A percentile compares a stretch with the other conserved stretches of the same genome.
These are phyloP conservation scores for Suillus paluster DNA, from an alignment of 768 basidiomycete genomes.

Conservation along the genomic window DNA sequence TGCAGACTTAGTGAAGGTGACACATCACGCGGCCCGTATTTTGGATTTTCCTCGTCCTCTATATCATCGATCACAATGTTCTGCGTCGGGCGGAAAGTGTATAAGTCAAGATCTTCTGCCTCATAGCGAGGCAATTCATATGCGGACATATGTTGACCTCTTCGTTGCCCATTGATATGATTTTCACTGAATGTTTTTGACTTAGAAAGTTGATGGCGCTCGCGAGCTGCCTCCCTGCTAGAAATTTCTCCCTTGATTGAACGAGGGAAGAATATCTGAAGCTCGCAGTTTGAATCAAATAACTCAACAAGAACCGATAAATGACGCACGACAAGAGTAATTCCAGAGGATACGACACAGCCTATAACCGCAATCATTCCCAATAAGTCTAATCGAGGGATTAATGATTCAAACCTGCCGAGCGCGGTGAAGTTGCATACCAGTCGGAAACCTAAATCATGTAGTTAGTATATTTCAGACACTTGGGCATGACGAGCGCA, in stretches of 20 bases:
- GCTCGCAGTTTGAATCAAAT: neutral
- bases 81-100: conserved; percentile 1
- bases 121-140: conserved; percentile 36
- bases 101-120: conserved; percentile 26
- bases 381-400: conserved; percentile 56
- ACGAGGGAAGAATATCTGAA: conserved; percentile 84
- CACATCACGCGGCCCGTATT: neutral
- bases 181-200: neutral
- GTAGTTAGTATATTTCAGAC: neutral
- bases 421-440: neutral
- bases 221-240: conserved; percentile 48
- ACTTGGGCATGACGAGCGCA: conserved; percentile 24
- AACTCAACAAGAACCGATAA: neutral
- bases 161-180: neutral
- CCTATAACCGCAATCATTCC: conserved; percentile 63
- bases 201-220: conserved; percentile 1
- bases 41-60: neutral
- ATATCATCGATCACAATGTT: conserved; percentile 42
- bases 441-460: conserved; percentile 29
- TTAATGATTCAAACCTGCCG: neutral
- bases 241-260: conserved; percentile 70
- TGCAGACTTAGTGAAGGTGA: conserved; percentile 17
- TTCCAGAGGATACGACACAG: conserved; percentile 65
- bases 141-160: conserved; percentile 20
- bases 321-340: conserved; percentile 69